These are phyloP conservation scores for Ulmus americana DNA, from an alignment of 331 rosid species.

Conservation along the genomic window DNA sequence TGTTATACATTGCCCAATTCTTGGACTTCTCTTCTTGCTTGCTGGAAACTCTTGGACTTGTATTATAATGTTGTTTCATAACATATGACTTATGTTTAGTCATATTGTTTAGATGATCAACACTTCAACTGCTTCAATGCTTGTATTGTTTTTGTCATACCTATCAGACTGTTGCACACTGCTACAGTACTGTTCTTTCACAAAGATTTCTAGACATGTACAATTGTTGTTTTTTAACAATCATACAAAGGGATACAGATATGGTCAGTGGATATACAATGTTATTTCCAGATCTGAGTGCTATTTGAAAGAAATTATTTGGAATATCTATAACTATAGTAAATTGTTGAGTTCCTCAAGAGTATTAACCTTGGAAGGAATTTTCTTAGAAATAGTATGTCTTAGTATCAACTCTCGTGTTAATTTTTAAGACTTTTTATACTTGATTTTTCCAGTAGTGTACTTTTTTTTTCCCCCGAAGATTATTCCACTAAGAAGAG, in stretches of 20 bases:
- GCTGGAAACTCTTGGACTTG: no score
- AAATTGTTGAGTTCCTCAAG: background rate
- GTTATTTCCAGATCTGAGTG: background rate
- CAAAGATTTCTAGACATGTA: no score
- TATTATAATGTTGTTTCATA: no score
- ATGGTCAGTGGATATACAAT: background rate
- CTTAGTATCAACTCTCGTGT: background rate
- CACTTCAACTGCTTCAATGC: no score
- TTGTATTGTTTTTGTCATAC: no score
- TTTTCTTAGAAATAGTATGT: background rate
- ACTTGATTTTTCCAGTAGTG: background rate
- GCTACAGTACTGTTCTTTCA: no score
- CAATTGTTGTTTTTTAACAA: background rate
- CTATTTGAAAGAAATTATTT: background rate
- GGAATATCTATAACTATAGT: background rate
- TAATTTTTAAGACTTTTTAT: background rate
- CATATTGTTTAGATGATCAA: no score
- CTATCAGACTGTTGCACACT: no score
- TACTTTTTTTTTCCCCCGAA: background rate
- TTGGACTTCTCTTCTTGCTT: background rate
- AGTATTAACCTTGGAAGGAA: background rate
- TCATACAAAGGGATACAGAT: background rate
- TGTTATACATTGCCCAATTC: slow-evolving; percentile 12
- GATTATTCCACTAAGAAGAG: background rate
- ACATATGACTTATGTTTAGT: no score